Evolutionary conservation across 2,329 filamentous ascomycete species (phyloP), one percentile per base, ranked within the genome.

Genomic region (Colletotrichum cordylinicola): DNA sequence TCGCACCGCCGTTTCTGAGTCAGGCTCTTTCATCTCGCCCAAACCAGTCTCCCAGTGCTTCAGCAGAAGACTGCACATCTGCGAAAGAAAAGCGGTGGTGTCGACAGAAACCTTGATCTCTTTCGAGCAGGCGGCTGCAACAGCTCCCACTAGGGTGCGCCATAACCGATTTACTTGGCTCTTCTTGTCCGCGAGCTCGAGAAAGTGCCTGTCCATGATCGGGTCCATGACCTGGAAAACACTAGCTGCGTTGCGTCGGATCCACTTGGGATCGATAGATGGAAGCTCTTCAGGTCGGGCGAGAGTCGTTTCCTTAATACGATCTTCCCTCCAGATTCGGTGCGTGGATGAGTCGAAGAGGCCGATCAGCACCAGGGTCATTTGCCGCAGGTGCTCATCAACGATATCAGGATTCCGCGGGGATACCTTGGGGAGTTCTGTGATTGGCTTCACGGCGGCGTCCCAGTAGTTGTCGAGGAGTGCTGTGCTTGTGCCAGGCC

Each of bases 41-140:
- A 93, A 90, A 21, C 91, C 91, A 15, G 81, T 82, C 21, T 87
- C 87, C 95, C 96, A 98, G 4, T 96, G 83, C 31, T 90, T 91
- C 65, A 92, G 90, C 8, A 98, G 85, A 27, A 96, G 84, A 56
- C 92, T 92, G 66, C 96, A 89, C 27, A 96, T 88, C 56, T 91
- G 89, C 27, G 94, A 93, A 77, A 98, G 90, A 74, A 96, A 96
- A 76, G 92, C 91, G 81, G 95, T 94, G 2, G 96, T 95, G 77
- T 98, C 96, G 15, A 91, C 90, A 0, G 95, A 96, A 8, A 96
- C 93, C 80, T 96, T 98, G 79, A 99, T 94, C 84, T 99, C 97
- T 84, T 98, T 98, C 56, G 89, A 90, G 29, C 93, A 93, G 52
- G 94, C 94, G 65, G 90, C 90, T 4, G 92, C 90, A 31, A 96